Evolutionary conservation across 2,329 filamentous ascomycete genomes (phyloP), one percentile per base, ranked within the genome.

Genomic region (Aspergillus sp.): DNA sequence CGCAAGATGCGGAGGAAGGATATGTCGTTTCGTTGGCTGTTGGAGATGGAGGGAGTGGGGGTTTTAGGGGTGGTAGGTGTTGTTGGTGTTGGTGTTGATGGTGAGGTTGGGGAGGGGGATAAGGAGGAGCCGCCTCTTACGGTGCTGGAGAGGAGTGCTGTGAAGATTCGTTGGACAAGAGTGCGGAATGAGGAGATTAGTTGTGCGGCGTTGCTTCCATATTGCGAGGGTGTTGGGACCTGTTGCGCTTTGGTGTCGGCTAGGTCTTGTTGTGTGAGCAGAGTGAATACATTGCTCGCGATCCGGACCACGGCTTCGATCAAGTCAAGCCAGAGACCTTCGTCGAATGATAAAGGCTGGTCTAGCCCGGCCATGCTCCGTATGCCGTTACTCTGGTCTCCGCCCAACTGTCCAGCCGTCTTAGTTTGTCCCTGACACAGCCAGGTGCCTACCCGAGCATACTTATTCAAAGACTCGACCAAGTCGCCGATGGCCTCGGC

Each of bases 381-480:
- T 46, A 56, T 68, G 58, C 53, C 67, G 57, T 57, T 69, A 56
- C 55, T 62, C 48, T 55, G 62, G 39, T 54, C 52, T 9, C 55
- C 48, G 15, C 60, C 60, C 10, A 60, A 56, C 25, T 60, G 60
- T 43, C 65, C 63, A 49, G 72, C 76, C 5, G 78, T 79, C 60
- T 85, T 87, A 43, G 82, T 88, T 63, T 95, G 89, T 1, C 85
- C 83, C 67, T 94, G 88, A 59, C 93, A 97, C 10, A 98, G 75
- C 93, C 93, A 98, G 44, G 95, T 91, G 12, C 94, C 93, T 1
- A 98, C 88, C 54, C 90, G 85, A 1, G 85, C 83, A 68, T 95
- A 97, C 64, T 95, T 96, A 52, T 94, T 84, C 15, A 98, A 72
- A 0, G 85, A 83, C 49, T 82, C 80, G 3, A 95, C 75, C 1